A percentile compares a stretch with the other conserved stretches of the same genome.
Conservation (phyloP, 2,329 filamentous ascomycete species). For the Penicillium polonicum region DNA sequence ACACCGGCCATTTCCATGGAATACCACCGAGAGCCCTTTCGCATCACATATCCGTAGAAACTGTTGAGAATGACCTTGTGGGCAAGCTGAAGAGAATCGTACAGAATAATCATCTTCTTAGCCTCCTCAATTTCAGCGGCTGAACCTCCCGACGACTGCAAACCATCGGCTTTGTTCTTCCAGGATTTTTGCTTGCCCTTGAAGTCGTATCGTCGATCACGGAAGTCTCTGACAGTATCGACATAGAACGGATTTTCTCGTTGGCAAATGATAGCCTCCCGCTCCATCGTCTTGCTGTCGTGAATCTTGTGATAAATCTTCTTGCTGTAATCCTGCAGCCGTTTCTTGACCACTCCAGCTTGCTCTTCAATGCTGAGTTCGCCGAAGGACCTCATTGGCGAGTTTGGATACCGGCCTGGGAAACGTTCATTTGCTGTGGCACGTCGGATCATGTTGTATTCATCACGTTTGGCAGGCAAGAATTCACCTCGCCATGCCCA, state of each 20-base stretch:
- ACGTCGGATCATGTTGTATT: constrained; percentile 98
- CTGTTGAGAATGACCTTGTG: constrained; percentile 99
- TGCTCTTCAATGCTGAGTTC: constrained; percentile 82
- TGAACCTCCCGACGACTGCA: constrained; percentile 79
- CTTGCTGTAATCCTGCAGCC: constrained; percentile 88
- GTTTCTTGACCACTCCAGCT: constrained; percentile 74
- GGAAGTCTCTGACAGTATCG: constrained; percentile 90
- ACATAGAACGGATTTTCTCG: constrained; percentile 98
- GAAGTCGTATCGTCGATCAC: constrained; percentile 96
- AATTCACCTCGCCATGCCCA: constrained; percentile 99
- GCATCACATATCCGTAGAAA: constrained; percentile 99
- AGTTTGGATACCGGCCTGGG: constrained; percentile 72
- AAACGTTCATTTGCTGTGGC: constrained; percentile 91
- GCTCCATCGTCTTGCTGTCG: constrained; percentile 85
- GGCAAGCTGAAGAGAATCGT: constrained; percentile 91
- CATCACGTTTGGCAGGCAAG: constrained; percentile 89
- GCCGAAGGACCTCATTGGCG: constrained; percentile 71
- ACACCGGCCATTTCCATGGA: constrained; percentile 99
- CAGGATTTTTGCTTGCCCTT: constrained; percentile 97
- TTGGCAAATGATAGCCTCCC: constrained; percentile 97
- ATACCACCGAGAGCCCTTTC: constrained; percentile 98
- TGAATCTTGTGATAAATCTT: constrained; percentile 99
- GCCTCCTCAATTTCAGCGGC: constrained; percentile 80
- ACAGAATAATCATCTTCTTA: constrained; percentile 98
- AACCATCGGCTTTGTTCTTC: constrained; percentile 89